Evolutionary conservation across 768 basidiomycete species (phyloP).

Genomic region (Boletus subparvulus): DNA sequence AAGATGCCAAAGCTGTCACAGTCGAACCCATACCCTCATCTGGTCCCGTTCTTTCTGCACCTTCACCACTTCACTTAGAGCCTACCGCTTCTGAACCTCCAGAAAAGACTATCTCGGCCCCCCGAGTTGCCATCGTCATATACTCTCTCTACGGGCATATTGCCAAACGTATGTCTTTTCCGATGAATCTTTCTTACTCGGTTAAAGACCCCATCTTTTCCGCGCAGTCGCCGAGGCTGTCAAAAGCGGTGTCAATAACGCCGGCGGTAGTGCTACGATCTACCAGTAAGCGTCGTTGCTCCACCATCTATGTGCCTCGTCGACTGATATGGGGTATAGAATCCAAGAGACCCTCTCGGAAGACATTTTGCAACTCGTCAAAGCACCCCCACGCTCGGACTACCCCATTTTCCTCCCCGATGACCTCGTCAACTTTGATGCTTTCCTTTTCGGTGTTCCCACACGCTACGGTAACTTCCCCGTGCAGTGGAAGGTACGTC

Average conservation of each 20-base stretch:
- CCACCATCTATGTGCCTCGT: not conserved
- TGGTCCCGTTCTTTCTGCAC: not conserved
- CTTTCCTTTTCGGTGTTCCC: conserved; percentile 46
- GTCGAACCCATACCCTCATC: not conserved
- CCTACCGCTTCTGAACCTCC: not conserved
- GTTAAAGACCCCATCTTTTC: not conserved
- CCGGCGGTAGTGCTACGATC: conserved; percentile 45
- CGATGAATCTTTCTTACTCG: not conserved
- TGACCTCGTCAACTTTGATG: conserved; percentile 36
- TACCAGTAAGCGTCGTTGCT: conserved; percentile 40
- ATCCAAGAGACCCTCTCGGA: conserved; percentile 79
- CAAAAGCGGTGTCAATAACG: conserved; percentile 41
- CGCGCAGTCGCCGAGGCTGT: conserved; percentile 33
- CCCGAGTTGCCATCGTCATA: conserved; percentile 46
- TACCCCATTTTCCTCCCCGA: conserved; percentile 43
- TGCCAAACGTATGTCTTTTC: conserved; percentile 38
- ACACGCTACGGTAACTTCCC: conserved; percentile 51
- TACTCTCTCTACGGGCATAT: conserved; percentile 55
- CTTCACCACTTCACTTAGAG: not conserved
- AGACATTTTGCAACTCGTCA: conserved; percentile 67
- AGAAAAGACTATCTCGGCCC: conserved; percentile 20
- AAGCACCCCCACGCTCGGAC: conserved; percentile 67
- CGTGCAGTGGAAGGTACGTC: conserved; percentile 57
- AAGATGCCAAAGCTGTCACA: conserved; percentile 11
- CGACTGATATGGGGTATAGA: conserved; percentile 34